These are phyloP conservation scores for Monilinia vaccinii-corymbosi DNA, from an alignment of 2,329 filamentous ascomycete genomes.

Conservation along the genomic window DNA sequence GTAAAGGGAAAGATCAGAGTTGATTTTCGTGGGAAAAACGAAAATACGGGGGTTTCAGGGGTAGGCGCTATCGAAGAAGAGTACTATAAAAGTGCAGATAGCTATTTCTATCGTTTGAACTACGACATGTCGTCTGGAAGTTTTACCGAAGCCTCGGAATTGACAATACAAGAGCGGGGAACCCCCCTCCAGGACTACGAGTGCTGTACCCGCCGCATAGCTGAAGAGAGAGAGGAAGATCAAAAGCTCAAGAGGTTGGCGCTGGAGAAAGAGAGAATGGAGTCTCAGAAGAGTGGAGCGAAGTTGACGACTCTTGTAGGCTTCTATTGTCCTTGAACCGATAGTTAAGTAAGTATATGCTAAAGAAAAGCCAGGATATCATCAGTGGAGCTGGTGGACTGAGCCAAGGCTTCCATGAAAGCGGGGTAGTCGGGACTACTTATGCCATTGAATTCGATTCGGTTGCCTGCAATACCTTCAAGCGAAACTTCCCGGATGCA, in stretches of 20 bases:
- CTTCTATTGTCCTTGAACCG: too few relatives aligned
- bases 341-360: neutral
- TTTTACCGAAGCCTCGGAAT: slow-evolving; percentile 4
- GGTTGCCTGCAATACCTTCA: neutral
- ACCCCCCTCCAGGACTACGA: neutral
- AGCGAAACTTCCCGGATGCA: neutral
- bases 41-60: neutral
- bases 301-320: neutral
- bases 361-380: neutral
- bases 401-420: slow-evolving; percentile 7
- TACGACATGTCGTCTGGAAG: neutral
- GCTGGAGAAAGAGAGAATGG: neutral
- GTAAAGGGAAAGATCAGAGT: slow-evolving; percentile 17
- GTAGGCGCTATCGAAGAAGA: neutral
- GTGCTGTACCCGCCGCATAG: neutral
- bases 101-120: slow-evolving; percentile 12
- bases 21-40: neutral
- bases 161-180: neutral
- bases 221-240: neutral
- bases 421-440: neutral
- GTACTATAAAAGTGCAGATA: neutral
- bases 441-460: slow-evolving; percentile 10
- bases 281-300: neutral
- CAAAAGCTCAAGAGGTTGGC: neutral
- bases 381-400: slow-evolving; percentile 14